Percentiles rank a stretch among this genome's conserved stretches.
These are phyloP conservation scores for Exserohilum turcica DNA, from an alignment of 2,329 filamentous ascomycete species.

Conservation along the genomic window DNA sequence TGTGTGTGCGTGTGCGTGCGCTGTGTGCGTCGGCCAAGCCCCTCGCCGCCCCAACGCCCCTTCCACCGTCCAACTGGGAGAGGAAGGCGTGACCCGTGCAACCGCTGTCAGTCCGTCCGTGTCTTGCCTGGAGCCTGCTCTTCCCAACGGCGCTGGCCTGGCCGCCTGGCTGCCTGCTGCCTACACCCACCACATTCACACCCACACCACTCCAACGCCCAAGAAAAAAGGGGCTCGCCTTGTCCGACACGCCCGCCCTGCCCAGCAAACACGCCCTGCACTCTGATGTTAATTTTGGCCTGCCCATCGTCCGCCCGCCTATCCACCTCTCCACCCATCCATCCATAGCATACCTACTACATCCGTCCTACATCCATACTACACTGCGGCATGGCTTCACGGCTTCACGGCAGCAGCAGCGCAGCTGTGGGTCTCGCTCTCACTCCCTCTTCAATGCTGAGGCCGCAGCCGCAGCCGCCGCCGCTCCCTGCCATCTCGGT, in stretches of 20 bases:
- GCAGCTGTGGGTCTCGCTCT: constrained; percentile 2
- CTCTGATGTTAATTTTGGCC: background rate
- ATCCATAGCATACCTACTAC: no score
- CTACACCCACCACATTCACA: no score
- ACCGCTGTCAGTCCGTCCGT: constrained; percentile 28
- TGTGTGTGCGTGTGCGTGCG: no score
- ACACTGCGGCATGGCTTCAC: no score
- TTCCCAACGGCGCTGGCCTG: constrained; percentile 29
- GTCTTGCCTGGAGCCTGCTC: background rate
- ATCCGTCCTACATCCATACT: no score
- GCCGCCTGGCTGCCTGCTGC: constrained; percentile 11
- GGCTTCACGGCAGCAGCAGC: background rate
- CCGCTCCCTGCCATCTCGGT: no score
- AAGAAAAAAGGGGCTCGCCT: constrained; percentile 13
- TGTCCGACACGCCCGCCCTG: constrained; percentile 19
- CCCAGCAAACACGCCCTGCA: constrained; percentile 12
- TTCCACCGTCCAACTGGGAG: constrained; percentile 19
- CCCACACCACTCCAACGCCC: no score
- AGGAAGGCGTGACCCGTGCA: constrained; percentile 17
- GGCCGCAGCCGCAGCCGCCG: no score
- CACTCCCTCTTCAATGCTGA: background rate
- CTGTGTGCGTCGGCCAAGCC: constrained; percentile 22
- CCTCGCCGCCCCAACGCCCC: constrained; percentile 15
- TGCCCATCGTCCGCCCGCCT: constrained; percentile 2
- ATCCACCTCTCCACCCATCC: background rate